Conservation (phyloP, 2,329 filamentous ascomycete species). For the Lachnellula willkommii region DNA sequence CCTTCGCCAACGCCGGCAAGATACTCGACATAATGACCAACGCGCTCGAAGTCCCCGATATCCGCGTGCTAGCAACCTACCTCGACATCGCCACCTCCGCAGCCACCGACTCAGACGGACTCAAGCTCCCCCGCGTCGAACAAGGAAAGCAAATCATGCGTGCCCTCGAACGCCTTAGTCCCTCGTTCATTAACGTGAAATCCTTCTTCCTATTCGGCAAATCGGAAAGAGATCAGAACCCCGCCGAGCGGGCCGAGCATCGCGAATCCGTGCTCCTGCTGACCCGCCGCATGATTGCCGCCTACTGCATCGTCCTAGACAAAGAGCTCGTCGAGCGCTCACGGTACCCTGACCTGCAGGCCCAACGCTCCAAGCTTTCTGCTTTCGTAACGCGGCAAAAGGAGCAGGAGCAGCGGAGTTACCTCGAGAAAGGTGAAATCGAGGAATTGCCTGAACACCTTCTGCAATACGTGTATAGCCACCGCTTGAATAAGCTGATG, state of each 20-base stretch:
- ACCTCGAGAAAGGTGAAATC: neutral
- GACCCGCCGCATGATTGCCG: slow-evolving; percentile 29
- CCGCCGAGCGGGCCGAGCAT: slow-evolving; percentile 4
- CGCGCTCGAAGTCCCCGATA: slow-evolving; percentile 42
- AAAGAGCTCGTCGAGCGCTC: slow-evolving; percentile 24
- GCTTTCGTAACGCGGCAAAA: slow-evolving; percentile 32
- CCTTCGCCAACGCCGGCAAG: slow-evolving; percentile 57
- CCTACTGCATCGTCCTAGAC: slow-evolving; percentile 30
- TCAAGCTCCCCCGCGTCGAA: slow-evolving; percentile 33
- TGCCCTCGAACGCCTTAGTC: slow-evolving; percentile 44
- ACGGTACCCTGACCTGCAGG: slow-evolving; percentile 21
- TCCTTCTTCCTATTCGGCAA: slow-evolving; percentile 19
- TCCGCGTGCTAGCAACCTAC: slow-evolving; percentile 48
- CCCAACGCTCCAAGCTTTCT: slow-evolving; percentile 31
- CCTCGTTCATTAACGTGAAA: slow-evolving; percentile 26
- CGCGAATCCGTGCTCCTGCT: slow-evolving; percentile 21
- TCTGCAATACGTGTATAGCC: neutral
- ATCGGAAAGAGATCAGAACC: neutral
- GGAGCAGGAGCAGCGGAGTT: neutral
- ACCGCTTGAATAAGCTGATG: neutral
- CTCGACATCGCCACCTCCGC: slow-evolving; percentile 46
- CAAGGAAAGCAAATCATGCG: slow-evolving; percentile 47
- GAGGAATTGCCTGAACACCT: slow-evolving; percentile 1
- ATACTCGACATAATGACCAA: slow-evolving; percentile 61
- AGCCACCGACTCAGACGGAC: slow-evolving; percentile 24